These are phyloP conservation scores for Colletotrichum cordylinicola DNA, from an alignment of 2,329 filamentous ascomycete genomes.

Conservation along the genomic window DNA sequence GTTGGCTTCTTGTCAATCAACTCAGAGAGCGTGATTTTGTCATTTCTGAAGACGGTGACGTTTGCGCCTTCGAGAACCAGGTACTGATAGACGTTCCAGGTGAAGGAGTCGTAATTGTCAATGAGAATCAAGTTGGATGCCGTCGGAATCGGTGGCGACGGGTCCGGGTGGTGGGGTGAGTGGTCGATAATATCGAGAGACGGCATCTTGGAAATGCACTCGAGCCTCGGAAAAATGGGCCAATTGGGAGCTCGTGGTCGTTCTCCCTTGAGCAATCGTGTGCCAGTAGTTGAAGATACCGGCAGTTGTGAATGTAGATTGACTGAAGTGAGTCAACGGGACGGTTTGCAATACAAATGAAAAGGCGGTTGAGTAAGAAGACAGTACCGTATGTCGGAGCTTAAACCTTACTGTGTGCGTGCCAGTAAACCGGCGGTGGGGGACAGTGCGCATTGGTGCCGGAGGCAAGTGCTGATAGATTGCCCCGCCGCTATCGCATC, in stretches of 20 bases:
- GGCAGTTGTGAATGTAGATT: neutral
- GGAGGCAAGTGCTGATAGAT: neutral
- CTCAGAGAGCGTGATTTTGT: slow-evolving; percentile 86
- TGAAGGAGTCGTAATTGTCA: slow-evolving; percentile 99
- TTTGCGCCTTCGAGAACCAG: slow-evolving; percentile 93
- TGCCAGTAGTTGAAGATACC: neutral
- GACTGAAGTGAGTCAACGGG: slow-evolving; percentile 3
- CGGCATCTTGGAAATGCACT: slow-evolving; percentile 46
- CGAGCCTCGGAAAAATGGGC: neutral
- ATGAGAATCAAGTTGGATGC: slow-evolving; percentile 94
- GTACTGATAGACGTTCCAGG: slow-evolving; percentile 99
- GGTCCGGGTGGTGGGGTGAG: slow-evolving; percentile 84
- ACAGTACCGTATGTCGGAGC: neutral
- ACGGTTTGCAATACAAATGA: neutral
- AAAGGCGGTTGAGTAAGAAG: slow-evolving; percentile 8
- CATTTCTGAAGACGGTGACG: slow-evolving; percentile 90
- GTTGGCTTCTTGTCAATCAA: slow-evolving; percentile 85
- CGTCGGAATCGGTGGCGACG: slow-evolving; percentile 73
- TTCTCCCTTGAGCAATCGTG: neutral
- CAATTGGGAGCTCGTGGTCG: neutral
- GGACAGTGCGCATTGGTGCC: neutral
- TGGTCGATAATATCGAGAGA: slow-evolving; percentile 70
- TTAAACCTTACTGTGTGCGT: neutral
- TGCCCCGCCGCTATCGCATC: slow-evolving; percentile 19
- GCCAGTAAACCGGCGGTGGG: rapidly evolving